Evolutionary conservation across 257 asterid species (phyloP).

Genomic region (Ophiorrhiza pumila): DNA sequence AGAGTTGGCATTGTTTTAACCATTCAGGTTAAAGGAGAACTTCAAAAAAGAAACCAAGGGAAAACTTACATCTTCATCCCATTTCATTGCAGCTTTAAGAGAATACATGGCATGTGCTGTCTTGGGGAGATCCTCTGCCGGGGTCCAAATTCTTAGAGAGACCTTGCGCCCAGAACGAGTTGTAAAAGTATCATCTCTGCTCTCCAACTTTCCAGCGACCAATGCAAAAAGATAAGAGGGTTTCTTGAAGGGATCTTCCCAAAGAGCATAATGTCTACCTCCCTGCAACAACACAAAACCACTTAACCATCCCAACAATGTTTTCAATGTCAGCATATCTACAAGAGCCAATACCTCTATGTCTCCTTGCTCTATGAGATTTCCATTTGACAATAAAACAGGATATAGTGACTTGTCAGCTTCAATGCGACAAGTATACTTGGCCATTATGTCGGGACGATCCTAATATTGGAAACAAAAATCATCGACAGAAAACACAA

Average conservation of each 20-base stretch:
- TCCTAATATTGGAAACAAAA: constrained; percentile 45
- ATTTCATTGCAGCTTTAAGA: constrained; percentile 92
- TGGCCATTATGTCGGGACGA: constrained; percentile 97
- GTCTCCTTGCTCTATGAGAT: constrained; percentile 82
- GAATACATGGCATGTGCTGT: constrained; percentile 97
- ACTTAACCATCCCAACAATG: background rate
- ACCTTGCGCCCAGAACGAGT: constrained; percentile 86
- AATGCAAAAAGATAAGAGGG: constrained; percentile 96
- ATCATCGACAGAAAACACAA: constrained; percentile 22
- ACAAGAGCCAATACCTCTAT: constrained; percentile 50
- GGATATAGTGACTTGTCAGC: constrained; percentile 91
- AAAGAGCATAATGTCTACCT: constrained; percentile 65
- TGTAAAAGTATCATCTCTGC: constrained; percentile 75
- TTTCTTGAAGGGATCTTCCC: constrained; percentile 95
- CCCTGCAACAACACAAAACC: constrained; percentile 45
- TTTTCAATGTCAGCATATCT: background rate
- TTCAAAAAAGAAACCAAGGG: constrained; percentile 13
- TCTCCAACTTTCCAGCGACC: constrained; percentile 90
- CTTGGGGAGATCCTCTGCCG: constrained; percentile 84
- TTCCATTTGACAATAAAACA: constrained; percentile 82
- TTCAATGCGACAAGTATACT: constrained; percentile 86
- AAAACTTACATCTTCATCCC: constrained; percentile 91
- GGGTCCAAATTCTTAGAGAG: constrained; percentile 85
- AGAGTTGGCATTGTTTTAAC: constrained; percentile 6
- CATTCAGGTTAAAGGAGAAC: constrained; percentile 4